These are phyloP conservation scores for Dissophora globulifera DNA, from an alignment of 192 early-diverging fungal genomes.

Conservation along the genomic window DNA sequence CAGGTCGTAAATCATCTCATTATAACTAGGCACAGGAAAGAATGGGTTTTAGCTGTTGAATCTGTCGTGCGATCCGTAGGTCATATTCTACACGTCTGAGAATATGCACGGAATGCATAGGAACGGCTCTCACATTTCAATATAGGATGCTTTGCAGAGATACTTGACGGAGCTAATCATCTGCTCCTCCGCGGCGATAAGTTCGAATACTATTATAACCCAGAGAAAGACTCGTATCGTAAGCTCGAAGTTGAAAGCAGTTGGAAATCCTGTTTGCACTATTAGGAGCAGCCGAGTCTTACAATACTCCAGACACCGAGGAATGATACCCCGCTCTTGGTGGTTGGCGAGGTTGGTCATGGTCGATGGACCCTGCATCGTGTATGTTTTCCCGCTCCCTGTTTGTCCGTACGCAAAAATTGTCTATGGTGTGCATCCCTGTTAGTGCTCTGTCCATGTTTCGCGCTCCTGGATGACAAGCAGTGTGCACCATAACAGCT, in stretches of 20 bases:
- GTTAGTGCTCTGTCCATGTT: not conserved
- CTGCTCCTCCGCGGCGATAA: constrained; percentile 64
- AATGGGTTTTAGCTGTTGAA: too few species aligned
- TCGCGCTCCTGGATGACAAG: too few species aligned
- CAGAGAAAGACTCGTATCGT: not conserved
- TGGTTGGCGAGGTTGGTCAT: constrained; percentile 76
- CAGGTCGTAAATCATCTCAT: constrained; percentile 90
- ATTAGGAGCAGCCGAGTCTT: too few species aligned
- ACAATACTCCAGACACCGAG: constrained; percentile 69
- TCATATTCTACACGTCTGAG: too few species aligned
- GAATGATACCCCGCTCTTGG: constrained; percentile 72
- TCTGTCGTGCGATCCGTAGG: too few species aligned
- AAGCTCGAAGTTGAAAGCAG: too few species aligned
- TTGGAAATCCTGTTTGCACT: too few species aligned
- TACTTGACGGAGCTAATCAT: constrained; percentile 66
- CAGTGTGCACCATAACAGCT: not conserved
- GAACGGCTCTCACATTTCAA: constrained; percentile 74
- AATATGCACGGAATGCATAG: too few species aligned
- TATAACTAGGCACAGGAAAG: constrained; percentile 78
- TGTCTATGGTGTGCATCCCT: constrained; percentile 40
- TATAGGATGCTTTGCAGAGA: constrained; percentile 87
- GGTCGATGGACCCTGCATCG: constrained; percentile 84
- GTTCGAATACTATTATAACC: constrained; percentile 56
- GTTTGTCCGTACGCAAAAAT: constrained; percentile 83
- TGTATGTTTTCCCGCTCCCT: constrained; percentile 80